These are phyloP conservation scores for Aspergillus sp. DNA, from an alignment of 2,329 filamentous ascomycete genomes.

Conservation along the genomic window DNA sequence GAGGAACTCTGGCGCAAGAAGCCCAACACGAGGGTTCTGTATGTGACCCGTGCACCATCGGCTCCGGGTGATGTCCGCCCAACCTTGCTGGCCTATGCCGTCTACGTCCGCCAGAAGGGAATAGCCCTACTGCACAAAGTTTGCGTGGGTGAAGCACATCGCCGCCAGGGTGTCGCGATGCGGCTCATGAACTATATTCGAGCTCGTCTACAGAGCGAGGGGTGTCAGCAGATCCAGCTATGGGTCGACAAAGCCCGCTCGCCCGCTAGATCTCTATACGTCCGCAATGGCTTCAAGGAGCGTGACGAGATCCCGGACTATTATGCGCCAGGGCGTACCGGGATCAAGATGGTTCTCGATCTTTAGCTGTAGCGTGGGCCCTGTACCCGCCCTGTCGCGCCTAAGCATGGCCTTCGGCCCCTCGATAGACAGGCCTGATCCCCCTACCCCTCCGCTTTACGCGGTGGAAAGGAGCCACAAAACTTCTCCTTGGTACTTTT, in stretches of 20 bases:
- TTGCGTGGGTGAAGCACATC: constrained; percentile 50
- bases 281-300: constrained; percentile 49
- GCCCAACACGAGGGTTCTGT: constrained; percentile 50
- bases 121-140: constrained; percentile 55
- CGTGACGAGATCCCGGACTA: constrained; percentile 51
- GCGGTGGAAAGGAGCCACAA: background rate
- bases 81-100: constrained; percentile 49
- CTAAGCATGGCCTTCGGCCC: constrained; percentile 15
- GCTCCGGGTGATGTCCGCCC: constrained; percentile 15
- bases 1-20: constrained; percentile 51
- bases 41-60: constrained; percentile 26
- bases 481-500: constrained; percentile 6
- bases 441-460: background rate
- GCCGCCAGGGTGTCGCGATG: constrained; percentile 50
- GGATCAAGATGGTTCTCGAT: constrained; percentile 47
- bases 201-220: constrained; percentile 47
- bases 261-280: constrained; percentile 50
- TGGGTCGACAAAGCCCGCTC: constrained; percentile 55
- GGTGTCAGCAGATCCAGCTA: constrained; percentile 51
- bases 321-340: constrained; percentile 53
- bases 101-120: constrained; percentile 50
- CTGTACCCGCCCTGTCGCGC: constrained; percentile 29
- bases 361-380: constrained; percentile 28
- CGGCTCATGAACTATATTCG: constrained; percentile 49
- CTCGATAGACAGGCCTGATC: background rate